Percentiles rank a stretch among this genome's conserved stretches.
Evolutionary conservation across 1,139 yeast species (phyloP).

Genomic region (Hansenula sp.): DNA sequence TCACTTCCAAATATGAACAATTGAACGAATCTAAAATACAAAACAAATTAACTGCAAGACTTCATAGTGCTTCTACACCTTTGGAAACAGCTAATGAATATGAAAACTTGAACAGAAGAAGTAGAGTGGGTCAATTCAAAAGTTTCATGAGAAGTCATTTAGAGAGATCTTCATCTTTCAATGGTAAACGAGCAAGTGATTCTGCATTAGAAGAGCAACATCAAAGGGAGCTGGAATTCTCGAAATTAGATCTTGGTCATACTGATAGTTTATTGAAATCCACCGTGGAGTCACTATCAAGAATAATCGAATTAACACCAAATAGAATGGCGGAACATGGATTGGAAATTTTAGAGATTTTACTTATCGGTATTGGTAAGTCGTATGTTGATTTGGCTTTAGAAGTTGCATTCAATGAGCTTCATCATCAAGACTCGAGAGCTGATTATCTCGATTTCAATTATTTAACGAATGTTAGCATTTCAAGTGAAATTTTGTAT

Average conservation of each 20-base stretch:
- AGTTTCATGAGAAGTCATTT: slow-evolving; percentile 36
- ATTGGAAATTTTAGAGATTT: slow-evolving; percentile 60
- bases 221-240: slow-evolving; percentile 10
- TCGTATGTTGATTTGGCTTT: slow-evolving; percentile 72
- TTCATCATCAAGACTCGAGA: slow-evolving; percentile 32
- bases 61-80: slow-evolving; percentile 23
- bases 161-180: slow-evolving; percentile 34
- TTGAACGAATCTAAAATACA: slow-evolving; percentile 48
- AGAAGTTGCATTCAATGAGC: slow-evolving; percentile 57
- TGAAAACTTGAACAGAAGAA: slow-evolving; percentile 21
- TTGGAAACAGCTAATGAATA: slow-evolving; percentile 9
- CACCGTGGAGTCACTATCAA: slow-evolving; percentile 74
- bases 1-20: slow-evolving; percentile 47
- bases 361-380: slow-evolving; percentile 68
- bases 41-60: slow-evolving; percentile 42
- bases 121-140: slow-evolving; percentile 31
- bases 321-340: slow-evolving; percentile 60
- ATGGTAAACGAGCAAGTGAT: slow-evolving; percentile 14
- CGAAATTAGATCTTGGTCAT: slow-evolving; percentile 36
- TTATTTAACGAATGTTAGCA: slow-evolving; percentile 48
- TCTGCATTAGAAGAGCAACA: slow-evolving; percentile 8
- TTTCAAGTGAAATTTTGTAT: slow-evolving; percentile 61
- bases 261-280: slow-evolving; percentile 68
- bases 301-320: slow-evolving; percentile 74
- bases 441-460: slow-evolving; percentile 34